phyloP scores from a whole-genome alignment of 2,329 filamentous ascomycete genomes.

The Colletotrichum gloeosporioides region DNA sequence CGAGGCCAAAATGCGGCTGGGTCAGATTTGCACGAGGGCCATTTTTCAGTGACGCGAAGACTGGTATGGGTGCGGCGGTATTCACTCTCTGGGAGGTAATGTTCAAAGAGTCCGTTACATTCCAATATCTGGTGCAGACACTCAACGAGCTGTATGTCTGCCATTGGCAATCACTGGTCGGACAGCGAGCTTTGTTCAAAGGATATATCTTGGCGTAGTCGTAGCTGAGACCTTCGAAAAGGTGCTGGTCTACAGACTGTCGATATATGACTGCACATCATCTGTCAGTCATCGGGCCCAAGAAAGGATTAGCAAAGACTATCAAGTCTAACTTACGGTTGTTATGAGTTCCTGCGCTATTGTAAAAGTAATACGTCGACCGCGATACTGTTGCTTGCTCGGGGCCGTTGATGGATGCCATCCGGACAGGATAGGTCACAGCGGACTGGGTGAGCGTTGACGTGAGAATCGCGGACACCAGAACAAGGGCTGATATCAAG shows the following conservation, averaged over 20 bases:
- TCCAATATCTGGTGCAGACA: not conserved
- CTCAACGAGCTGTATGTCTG: not conserved
- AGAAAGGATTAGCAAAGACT: not conserved
- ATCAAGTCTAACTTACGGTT: not conserved
- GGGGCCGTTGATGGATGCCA: not conserved
- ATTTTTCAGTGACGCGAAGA: not conserved
- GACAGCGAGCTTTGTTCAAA: not conserved
- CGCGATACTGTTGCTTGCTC: not conserved
- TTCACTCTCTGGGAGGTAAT: not conserved
- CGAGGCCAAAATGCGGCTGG: not conserved
- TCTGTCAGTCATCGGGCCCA: not conserved
- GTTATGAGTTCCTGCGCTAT: not conserved
- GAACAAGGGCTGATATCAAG: not conserved
- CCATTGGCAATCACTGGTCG: not conserved
- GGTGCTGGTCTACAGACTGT: not conserved
- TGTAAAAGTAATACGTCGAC: not conserved
- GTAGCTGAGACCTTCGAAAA: not conserved
- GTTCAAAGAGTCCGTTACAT: not conserved
- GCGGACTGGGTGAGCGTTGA: constrained; percentile 6
- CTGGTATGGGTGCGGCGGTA: not conserved
- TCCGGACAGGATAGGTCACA: not conserved
- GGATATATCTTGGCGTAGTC: not conserved
- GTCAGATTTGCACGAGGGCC: not conserved
- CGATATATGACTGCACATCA: not conserved
- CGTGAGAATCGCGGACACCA: not conserved